A percentile compares a stretch with the other conserved stretches of the same genome.
phyloP scores from a whole-genome alignment of 2,329 filamentous ascomycete species.

The Herpomyces periplanetae region DNA sequence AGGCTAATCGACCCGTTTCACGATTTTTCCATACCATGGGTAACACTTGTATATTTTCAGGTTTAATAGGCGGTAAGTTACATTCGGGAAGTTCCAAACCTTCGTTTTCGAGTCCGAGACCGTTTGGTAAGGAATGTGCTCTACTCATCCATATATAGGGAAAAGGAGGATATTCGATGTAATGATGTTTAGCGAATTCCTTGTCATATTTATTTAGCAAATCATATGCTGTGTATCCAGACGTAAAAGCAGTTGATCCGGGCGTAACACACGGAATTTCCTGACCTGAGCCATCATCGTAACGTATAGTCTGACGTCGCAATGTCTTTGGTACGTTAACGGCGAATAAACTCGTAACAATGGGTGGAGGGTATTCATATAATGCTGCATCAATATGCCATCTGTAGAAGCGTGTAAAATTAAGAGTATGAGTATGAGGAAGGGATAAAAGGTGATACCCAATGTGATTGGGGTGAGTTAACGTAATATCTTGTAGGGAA shows the following conservation, averaged over 20 bases:
- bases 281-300: slow-evolving; percentile 28
- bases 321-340: slow-evolving; percentile 27
- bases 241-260: slow-evolving; percentile 35
- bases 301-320: slow-evolving; percentile 23
- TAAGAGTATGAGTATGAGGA: slow-evolving; percentile 17
- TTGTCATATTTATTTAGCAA: slow-evolving; percentile 22
- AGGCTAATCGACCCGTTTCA: slow-evolving; percentile 21
- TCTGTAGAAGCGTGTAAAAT: slow-evolving; percentile 22
- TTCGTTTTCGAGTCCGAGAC: slow-evolving; percentile 28
- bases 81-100: slow-evolving; percentile 17
- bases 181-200: slow-evolving; percentile 21
- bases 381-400: slow-evolving; percentile 49
- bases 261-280: slow-evolving; percentile 24
- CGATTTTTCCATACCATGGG: slow-evolving; percentile 46
- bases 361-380: slow-evolving; percentile 31
- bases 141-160: slow-evolving; percentile 46
- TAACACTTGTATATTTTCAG: slow-evolving; percentile 24
- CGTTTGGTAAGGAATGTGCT: slow-evolving; percentile 22
- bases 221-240: slow-evolving; percentile 28
- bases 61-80: slow-evolving; percentile 22
- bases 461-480: slow-evolving; percentile 34
- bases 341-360: slow-evolving; percentile 29
- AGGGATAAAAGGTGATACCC: slow-evolving; percentile 29
- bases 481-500: slow-evolving; percentile 22
- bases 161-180: slow-evolving; percentile 33